These are phyloP conservation scores for Halophytophthora polymorphica DNA, from an alignment of 352 stramenopile genomes.

Conservation along the genomic window DNA sequence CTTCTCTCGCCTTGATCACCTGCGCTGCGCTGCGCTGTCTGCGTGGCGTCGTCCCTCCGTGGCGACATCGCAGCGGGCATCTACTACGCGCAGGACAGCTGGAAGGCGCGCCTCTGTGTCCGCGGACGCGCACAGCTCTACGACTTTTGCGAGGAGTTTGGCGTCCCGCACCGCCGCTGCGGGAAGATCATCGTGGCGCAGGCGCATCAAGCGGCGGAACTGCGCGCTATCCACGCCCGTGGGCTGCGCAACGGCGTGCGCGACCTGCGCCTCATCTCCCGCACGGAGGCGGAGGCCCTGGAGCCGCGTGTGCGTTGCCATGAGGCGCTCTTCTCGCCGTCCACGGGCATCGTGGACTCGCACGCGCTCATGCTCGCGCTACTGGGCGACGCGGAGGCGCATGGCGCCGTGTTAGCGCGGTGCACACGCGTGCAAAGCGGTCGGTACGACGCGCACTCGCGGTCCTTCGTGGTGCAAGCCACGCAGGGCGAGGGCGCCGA, in stretches of 20 bases:
- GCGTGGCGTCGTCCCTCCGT: background rate
- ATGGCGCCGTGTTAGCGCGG: conserved; percentile 83
- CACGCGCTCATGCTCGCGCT: conserved; percentile 90
- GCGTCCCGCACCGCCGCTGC: conserved; percentile 80
- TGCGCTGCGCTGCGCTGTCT: too few species aligned
- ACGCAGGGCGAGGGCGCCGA: conserved; percentile 28
- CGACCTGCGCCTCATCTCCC: conserved; percentile 50
- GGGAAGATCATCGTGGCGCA: conserved; percentile 96
- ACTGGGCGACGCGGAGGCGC: conserved; percentile 86
- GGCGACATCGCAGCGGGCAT: conserved; percentile 56
- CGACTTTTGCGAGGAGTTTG: conserved; percentile 85
- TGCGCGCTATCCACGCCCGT: conserved; percentile 34
- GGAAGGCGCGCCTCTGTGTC: conserved; percentile 92
- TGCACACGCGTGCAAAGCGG: conserved; percentile 55
- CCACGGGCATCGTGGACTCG: conserved; percentile 95
- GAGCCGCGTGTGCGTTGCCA: conserved; percentile 62
- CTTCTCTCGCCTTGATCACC: background rate
- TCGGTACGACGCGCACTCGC: conserved; percentile 23
- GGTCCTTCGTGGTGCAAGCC: conserved; percentile 34
- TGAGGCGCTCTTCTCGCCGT: conserved; percentile 90
- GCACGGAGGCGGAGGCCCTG: conserved; percentile 32
- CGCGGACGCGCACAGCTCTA: conserved; percentile 88
- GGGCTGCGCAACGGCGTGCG: conserved; percentile 54
- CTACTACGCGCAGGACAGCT: conserved; percentile 90
- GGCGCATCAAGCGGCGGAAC: conserved; percentile 35